Conservation (phyloP, 2,329 filamentous ascomycete genomes). For the Plectosphaerella plurivora region DNA sequence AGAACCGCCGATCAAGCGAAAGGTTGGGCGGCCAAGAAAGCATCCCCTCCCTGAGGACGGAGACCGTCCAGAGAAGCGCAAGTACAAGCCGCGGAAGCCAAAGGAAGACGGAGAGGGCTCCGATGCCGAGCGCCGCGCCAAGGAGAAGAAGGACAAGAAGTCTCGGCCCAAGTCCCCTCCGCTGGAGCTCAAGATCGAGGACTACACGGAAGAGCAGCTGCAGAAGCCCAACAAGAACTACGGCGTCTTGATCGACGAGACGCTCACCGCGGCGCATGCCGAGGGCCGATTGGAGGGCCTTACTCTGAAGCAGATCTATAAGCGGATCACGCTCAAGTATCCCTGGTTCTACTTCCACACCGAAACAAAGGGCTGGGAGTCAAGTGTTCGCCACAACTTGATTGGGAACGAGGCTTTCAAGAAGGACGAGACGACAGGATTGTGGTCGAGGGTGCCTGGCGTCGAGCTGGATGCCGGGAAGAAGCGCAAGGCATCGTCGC, state of each 20-base stretch:
- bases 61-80: slow-evolving; percentile 57
- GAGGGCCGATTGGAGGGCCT: slow-evolving; percentile 42
- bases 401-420: slow-evolving; percentile 58
- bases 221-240: slow-evolving; percentile 61
- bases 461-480: slow-evolving; percentile 57
- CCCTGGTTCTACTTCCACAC: slow-evolving; percentile 57
- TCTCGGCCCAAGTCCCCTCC: slow-evolving; percentile 55
- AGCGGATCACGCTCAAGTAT: slow-evolving; percentile 53
- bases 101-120: slow-evolving; percentile 54
- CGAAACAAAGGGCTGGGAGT: slow-evolving; percentile 63
- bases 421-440: slow-evolving; percentile 51
- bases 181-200: slow-evolving; percentile 47
- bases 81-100: slow-evolving; percentile 60
- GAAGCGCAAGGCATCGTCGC: slow-evolving; percentile 52
- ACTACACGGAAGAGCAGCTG: slow-evolving; percentile 54
- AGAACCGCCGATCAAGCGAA: slow-evolving; percentile 55
- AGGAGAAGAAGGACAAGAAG: slow-evolving; percentile 58
- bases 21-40: slow-evolving; percentile 62
- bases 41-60: slow-evolving; percentile 56
- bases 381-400: slow-evolving; percentile 59
- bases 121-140: slow-evolving; percentile 50
- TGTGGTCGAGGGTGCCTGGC: slow-evolving; percentile 54
- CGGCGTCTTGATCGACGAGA: slow-evolving; percentile 56
- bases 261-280: slow-evolving; percentile 47
- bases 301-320: slow-evolving; percentile 59